Percentiles rank a stretch among this genome's conserved stretches.
These are phyloP conservation scores for Melastoma malabathricum DNA, from an alignment of 345 rosid genomes.

Conservation along the genomic window DNA sequence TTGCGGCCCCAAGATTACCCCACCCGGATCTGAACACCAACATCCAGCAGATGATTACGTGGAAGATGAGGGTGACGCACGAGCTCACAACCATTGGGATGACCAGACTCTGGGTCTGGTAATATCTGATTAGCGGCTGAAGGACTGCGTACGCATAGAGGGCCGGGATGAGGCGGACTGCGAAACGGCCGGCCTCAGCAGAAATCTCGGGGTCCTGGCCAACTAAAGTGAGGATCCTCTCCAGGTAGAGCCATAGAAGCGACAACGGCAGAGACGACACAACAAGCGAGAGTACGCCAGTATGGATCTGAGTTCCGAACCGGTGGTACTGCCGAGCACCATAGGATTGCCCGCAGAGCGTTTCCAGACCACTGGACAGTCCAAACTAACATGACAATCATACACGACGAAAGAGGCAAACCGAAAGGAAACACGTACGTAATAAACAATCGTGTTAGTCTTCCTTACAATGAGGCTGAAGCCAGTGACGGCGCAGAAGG, in stretches of 20 bases:
- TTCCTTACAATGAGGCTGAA: conserved; percentile 23
- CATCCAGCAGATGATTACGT: conserved; percentile 24
- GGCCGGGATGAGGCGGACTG: conserved; percentile 27
- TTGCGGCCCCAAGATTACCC: conserved; percentile 23
- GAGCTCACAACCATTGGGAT: conserved; percentile 29
- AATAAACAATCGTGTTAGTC: too few species aligned
- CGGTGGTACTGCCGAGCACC: conserved; percentile 33
- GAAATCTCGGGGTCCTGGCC: conserved; percentile 39
- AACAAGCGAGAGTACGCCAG: conserved; percentile 20
- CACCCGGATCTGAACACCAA: conserved; percentile 22
- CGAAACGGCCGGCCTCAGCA: conserved; percentile 20
- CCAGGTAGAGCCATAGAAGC: conserved; percentile 26
- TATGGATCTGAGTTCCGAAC: conserved; percentile 23
- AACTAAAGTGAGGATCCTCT: conserved; percentile 15
- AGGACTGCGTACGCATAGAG: conserved; percentile 27
- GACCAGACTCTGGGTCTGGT: conserved; percentile 29
- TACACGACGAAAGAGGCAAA: too few species aligned
- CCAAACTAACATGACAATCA: conserved; percentile 36
- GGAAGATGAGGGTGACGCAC: conserved; percentile 15
- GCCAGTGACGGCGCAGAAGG: conserved; percentile 28
- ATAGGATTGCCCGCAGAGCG: conserved; percentile 67
- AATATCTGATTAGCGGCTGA: conserved; percentile 26
- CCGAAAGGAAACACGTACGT: too few species aligned
- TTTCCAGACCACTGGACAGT: conserved; percentile 66
- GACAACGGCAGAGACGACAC: conserved; percentile 22